Evolutionary conservation across 75 land plant genomes (phyloP), one percentile per base, ranked within the genome.

Genomic region (Picea sitchensis): DNA sequence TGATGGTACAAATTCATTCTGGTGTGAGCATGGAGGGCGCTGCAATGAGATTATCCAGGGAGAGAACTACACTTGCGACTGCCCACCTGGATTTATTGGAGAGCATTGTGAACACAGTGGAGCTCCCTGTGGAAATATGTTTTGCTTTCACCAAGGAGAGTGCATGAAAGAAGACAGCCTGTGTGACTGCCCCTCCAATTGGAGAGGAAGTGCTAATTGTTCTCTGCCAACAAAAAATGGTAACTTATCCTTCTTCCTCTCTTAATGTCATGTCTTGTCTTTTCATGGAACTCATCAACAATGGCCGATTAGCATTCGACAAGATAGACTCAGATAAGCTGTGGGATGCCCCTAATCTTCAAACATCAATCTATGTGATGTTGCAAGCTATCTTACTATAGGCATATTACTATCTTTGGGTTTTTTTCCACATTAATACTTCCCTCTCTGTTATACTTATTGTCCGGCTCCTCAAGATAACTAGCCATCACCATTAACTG

Each of bases 151-250:
- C 20, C 72, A 81, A 65, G 91, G 83, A 30, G 71, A 88, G 23
- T 89, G 91, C 77, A 30, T 82, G 11, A 65, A 44, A 21, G 57
- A 67, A 54, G 69, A 56, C 17, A 30, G 36, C 32, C 7, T 44
- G 4, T 90, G 91, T 71, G 82, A 72, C 7, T 90, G 91, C 78
- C 89, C 81, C 26, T 41, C 73, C 26, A 77, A 78, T 60, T 90
- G 89, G 91, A 65, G 61, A 78, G 91, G 91, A 59, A 87, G 86
- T 59, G 69, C 32, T 36, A 81, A 87, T 73, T 87, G 91, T 77
- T 67, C 89, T 60, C 18, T 79, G n/a, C 81, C 89, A 60, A 89
- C 88, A 12, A 17, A 12, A 31, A 69, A 18, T 4, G 65, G 83
- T 82, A 67, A 78, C 81, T 77, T 31, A 31, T 17, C 20, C 30